Conservation (phyloP, 768 basidiomycete species). For the Mycena chlorophos region DNA sequence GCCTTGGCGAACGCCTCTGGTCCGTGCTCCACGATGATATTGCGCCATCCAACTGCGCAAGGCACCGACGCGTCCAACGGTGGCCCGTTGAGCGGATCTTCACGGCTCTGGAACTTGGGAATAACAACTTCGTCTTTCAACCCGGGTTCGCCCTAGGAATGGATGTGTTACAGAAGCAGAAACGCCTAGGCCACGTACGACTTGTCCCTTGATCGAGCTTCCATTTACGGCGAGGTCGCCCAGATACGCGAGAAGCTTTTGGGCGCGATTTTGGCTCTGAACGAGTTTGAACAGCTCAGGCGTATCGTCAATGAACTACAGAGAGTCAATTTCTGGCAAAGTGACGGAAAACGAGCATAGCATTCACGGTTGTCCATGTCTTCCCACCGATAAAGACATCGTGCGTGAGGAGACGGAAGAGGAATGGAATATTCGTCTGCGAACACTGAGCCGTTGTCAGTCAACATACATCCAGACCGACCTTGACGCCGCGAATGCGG, state of each 20-base stretch:
- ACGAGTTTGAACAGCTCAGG: conserved; percentile 99
- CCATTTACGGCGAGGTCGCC: conserved; percentile 98
- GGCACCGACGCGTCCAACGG: conserved; percentile 79
- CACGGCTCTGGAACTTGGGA: conserved; percentile 76
- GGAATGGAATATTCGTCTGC: conserved; percentile 98
- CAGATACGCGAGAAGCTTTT: conserved; percentile 94
- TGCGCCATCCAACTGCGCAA: conserved; percentile 92
- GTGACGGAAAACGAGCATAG: conserved; percentile 1
- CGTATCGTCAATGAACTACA: conserved; percentile 97
- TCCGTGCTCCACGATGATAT: conserved; percentile 96
- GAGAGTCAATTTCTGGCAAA: conserved; percentile 1
- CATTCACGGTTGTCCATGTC: conserved; percentile 89
- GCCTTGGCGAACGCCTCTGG: conserved; percentile 99
- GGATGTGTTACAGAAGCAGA: background rate
- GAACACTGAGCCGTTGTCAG: background rate
- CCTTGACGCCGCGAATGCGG: conserved; percentile 98
- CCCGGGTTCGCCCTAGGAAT: conserved; percentile 82
- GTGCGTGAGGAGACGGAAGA: conserved; percentile 96
- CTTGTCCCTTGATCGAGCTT: conserved; percentile 95
- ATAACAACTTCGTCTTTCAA: conserved; percentile 85
- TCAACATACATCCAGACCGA: conserved; percentile 25
- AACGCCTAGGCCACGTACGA: conserved; percentile 34
- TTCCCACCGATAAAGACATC: conserved; percentile 94
- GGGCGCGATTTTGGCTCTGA: conserved; percentile 95
- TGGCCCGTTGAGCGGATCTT: conserved; percentile 66